A percentile compares a stretch with the other conserved stretches of the same genome.
Evolutionary conservation across 345 rosid species (phyloP).

Genomic region (Boechera divaricarpa): DNA sequence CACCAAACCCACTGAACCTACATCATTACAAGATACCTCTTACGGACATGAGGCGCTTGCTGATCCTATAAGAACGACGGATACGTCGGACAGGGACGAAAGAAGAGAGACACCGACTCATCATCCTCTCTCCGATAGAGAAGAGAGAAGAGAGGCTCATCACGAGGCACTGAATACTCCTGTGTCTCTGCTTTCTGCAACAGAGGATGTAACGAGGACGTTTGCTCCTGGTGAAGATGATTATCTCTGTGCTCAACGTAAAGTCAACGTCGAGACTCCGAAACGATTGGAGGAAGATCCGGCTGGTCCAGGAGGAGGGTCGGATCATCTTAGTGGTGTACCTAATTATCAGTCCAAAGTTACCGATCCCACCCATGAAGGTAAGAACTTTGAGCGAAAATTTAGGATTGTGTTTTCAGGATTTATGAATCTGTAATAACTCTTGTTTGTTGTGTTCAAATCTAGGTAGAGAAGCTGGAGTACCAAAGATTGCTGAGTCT

Average conservation of each 20-base stretch:
- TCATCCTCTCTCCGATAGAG: conserved; percentile 34
- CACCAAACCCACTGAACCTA: conserved; percentile 29
- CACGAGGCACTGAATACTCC: conserved; percentile 47
- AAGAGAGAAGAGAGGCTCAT: conserved; percentile 45
- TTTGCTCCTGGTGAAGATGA: conserved; percentile 43
- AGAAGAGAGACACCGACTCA: conserved; percentile 8
- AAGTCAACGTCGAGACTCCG: conserved; percentile 49
- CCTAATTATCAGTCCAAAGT: conserved; percentile 68
- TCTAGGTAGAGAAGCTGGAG: conserved; percentile 50
- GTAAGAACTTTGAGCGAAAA: conserved; percentile 30
- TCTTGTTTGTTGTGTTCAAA: background rate
- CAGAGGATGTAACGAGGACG: conserved; percentile 46
- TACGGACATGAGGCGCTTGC: conserved; percentile 25
- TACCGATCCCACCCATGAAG: conserved; percentile 53
- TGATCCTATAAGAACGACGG: conserved; percentile 14
- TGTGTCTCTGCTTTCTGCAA: conserved; percentile 32
- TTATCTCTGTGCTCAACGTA: conserved; percentile 44
- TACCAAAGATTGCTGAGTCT: conserved; percentile 45
- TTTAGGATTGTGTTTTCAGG: background rate
- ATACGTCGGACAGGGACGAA: background rate
- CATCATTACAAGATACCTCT: conserved; percentile 10
- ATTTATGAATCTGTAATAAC: background rate
- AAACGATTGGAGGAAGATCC: conserved; percentile 62
- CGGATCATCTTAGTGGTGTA: conserved; percentile 31
- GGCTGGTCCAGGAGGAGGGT: conserved; percentile 49